Conservation (phyloP, 1,284 basidiomycete species). For the Naganishia cerealis region DNA sequence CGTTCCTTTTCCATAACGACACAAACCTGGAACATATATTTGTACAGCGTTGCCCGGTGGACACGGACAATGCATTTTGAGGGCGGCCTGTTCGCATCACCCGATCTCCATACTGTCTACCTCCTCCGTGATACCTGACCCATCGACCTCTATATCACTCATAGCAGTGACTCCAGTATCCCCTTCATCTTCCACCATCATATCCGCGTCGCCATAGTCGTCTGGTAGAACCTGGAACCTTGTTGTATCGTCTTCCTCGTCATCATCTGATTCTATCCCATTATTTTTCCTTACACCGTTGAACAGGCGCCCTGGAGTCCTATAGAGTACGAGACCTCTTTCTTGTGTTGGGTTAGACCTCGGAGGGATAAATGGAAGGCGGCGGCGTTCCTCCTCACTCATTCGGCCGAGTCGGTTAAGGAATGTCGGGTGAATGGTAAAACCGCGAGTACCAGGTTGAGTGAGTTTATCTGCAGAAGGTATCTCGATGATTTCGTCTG, state of each 20-base stretch:
- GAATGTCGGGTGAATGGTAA: conserved; percentile 33
- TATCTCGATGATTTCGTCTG: conserved; percentile 31
- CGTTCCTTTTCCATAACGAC: no score
- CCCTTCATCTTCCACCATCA: conserved; percentile 1
- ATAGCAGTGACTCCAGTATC: conserved; percentile 16
- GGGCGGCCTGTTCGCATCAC: background rate
- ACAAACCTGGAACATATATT: no score
- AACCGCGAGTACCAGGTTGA: conserved; percentile 32
- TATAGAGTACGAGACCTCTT: conserved; percentile 8
- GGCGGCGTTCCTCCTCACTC: conserved; percentile 18
- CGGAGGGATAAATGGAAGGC: conserved; percentile 5
- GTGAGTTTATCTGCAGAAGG: conserved; percentile 2
- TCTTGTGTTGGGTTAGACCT: background rate
- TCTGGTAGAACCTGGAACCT: conserved; percentile 25
- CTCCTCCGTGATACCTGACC: conserved; percentile 25
- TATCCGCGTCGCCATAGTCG: conserved; percentile 15
- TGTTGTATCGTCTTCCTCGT: background rate
- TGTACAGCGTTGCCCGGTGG: no score
- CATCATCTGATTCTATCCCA: conserved; percentile 17
- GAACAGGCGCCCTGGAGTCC: conserved; percentile 3
- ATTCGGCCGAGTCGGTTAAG: conserved; percentile 30
- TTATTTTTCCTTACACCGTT: background rate
- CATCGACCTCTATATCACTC: conserved; percentile 29
- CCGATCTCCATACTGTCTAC: conserved; percentile 31
- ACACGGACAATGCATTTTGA: background rate